Percentiles rank a stretch among this genome's conserved stretches.
Evolutionary conservation across 192 early-diverging fungal species (phyloP).

Genomic region (Phycomyces nitens): DNA sequence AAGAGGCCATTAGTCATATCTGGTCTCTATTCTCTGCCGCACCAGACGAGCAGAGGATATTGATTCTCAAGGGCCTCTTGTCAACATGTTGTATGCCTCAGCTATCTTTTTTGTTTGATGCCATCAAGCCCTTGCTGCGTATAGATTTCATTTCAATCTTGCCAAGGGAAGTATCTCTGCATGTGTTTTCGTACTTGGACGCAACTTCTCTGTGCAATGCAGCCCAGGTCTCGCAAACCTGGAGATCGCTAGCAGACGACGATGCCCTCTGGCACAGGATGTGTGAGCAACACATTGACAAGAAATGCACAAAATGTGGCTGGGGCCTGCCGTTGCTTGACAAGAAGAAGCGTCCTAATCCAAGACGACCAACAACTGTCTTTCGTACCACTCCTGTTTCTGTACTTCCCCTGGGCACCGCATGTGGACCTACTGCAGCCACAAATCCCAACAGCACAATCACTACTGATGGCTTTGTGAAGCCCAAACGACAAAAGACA

Average conservation of each 20-base stretch:
- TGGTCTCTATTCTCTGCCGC: constrained; percentile 70
- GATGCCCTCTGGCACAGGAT: constrained; percentile 96
- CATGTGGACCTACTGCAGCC: constrained; percentile 12
- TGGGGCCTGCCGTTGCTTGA: constrained; percentile 93
- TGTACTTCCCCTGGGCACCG: constrained; percentile 10
- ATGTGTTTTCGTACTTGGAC: constrained; percentile 89
- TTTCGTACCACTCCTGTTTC: neutral
- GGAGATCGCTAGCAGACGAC: constrained; percentile 84
- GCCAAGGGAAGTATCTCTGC: constrained; percentile 78
- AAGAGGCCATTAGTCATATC: constrained; percentile 62
- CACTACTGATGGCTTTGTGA: neutral
- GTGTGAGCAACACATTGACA: constrained; percentile 97
- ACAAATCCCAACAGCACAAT: constrained; percentile 1
- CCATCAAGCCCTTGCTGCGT: constrained; percentile 67
- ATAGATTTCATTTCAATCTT: constrained; percentile 79
- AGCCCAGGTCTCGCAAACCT: constrained; percentile 79
- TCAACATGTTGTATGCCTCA: constrained; percentile 83
- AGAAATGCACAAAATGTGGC: constrained; percentile 92
- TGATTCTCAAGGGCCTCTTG: constrained; percentile 74
- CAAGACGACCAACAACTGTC: constrained; percentile 29
- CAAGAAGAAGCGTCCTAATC: constrained; percentile 44
- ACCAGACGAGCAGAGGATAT: constrained; percentile 56
- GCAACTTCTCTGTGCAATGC: constrained; percentile 87
- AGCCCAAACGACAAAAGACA: constrained; percentile 11
- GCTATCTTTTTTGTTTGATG: constrained; percentile 75